These are phyloP conservation scores for Hapsidospora chrysogenum DNA, from an alignment of 495 filamentous ascomycete genomes.

Conservation along the genomic window DNA sequence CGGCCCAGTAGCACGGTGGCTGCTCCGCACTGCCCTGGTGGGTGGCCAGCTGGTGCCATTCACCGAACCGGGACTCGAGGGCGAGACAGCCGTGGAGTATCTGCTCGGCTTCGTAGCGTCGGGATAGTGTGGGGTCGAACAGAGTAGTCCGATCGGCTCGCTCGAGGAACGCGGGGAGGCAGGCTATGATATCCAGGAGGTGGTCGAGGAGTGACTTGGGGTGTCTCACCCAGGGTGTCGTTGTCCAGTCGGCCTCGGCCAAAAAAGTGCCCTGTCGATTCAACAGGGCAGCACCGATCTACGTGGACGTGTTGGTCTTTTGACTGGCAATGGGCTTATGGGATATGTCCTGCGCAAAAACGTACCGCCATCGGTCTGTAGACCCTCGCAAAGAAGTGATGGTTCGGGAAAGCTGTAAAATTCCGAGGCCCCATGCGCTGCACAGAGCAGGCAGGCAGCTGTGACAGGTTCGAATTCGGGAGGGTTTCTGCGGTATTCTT, in stretches of 20 bases:
- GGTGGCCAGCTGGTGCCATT: constrained; percentile 19
- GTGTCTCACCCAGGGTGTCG: constrained; percentile 24
- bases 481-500: too few relatives aligned
- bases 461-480: too few relatives aligned
- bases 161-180: constrained; percentile 19
- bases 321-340: too few relatives aligned
- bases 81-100: constrained; percentile 21
- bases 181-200: constrained; percentile 22
- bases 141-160: constrained; percentile 16
- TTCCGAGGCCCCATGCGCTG: constrained; percentile 18
- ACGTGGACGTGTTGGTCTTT: too few relatives aligned
- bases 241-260: constrained; percentile 23
- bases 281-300: constrained; percentile 26
- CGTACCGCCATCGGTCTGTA: constrained; percentile 26
- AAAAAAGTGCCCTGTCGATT: constrained; percentile 26
- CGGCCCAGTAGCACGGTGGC: constrained; percentile 5
- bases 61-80: constrained; percentile 19
- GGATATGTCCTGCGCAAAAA: not conserved
- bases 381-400: constrained; percentile 31
- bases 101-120: constrained; percentile 21
- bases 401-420: constrained; percentile 25
- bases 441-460: too few relatives aligned
- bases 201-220: constrained; percentile 24
- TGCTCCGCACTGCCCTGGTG: constrained; percentile 5
- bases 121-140: constrained; percentile 11